phyloP scores from a whole-genome alignment of 345 rosid species.

The Eucalyptus decipiens region DNA sequence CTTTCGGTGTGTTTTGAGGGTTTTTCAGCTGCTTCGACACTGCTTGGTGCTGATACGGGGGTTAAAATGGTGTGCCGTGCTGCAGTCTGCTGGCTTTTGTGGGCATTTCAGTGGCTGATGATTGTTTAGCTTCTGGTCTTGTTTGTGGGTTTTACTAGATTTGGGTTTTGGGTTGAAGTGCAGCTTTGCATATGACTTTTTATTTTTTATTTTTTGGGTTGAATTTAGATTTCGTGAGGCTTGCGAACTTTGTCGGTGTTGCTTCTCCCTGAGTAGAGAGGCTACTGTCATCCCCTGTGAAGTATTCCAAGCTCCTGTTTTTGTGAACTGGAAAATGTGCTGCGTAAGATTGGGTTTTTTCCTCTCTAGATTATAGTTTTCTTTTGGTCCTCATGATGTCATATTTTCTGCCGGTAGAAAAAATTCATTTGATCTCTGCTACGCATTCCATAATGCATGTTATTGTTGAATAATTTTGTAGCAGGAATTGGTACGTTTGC shows the following conservation, averaged over 20 bases:
- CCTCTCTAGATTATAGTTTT: background rate
- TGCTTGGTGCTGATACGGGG: background rate
- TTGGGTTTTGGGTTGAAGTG: background rate
- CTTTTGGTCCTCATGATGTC: background rate
- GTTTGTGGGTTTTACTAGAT: background rate
- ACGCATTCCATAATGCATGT: background rate
- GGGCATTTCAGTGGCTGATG: background rate
- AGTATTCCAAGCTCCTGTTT: background rate
- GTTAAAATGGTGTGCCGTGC: background rate
- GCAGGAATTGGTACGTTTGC: background rate
- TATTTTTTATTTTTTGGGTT: background rate
- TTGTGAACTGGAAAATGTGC: background rate
- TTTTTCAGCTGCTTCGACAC: background rate
- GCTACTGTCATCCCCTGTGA: background rate
- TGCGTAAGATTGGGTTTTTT: background rate
- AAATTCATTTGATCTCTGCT: background rate
- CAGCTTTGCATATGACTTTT: background rate
- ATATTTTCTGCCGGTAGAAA: background rate
- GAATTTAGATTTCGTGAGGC: background rate
- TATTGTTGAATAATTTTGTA: background rate
- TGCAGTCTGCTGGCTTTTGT: background rate
- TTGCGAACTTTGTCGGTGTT: background rate
- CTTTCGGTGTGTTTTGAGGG: background rate
- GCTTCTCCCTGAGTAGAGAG: background rate
- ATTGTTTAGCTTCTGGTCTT: background rate